Percentiles rank a stretch among this genome's conserved stretches.
phyloP scores from a whole-genome alignment of 371 early-diverging fungal species.

The Amoeboaphelidium occidentale region DNA sequence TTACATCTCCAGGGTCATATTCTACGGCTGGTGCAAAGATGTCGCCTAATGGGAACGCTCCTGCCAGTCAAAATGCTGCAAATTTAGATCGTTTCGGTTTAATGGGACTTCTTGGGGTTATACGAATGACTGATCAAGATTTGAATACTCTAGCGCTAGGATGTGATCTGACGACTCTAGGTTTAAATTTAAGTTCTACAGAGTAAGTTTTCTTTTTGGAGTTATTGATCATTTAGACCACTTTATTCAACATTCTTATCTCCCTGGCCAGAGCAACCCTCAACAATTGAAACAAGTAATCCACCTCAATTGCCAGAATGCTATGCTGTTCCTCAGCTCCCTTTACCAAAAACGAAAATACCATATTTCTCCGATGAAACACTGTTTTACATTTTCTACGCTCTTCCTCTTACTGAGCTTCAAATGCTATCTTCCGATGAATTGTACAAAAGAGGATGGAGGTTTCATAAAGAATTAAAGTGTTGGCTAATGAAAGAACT shows the following conservation, averaged over 20 bases:
- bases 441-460: slow-evolving; percentile 63
- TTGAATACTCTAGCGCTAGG: slow-evolving; percentile 41
- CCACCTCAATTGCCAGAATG: slow-evolving; percentile 38
- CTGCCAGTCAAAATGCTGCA: not conserved
- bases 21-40: too few relatives aligned
- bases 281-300: slow-evolving; percentile 32
- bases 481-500: slow-evolving; percentile 53
- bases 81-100: slow-evolving; percentile 24
- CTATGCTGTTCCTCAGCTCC: slow-evolving; percentile 22
- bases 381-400: slow-evolving; percentile 83
- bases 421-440: slow-evolving; percentile 84
- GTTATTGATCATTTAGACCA: slow-evolving; percentile 12
- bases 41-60: too few relatives aligned
- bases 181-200: slow-evolving; percentile 40
- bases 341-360: slow-evolving; percentile 40
- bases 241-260: slow-evolving; percentile 56
- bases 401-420: slow-evolving; percentile 54
- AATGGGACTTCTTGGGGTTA: slow-evolving; percentile 41
- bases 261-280: slow-evolving; percentile 40
- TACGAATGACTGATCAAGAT: slow-evolving; percentile 43
- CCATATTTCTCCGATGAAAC: slow-evolving; percentile 56
- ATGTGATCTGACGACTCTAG: slow-evolving; percentile 45
- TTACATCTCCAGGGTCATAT: too few relatives aligned
- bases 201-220: slow-evolving; percentile 18
- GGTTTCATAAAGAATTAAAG: slow-evolving; percentile 63